Percentiles rank a stretch among this genome's conserved stretches.
These are phyloP conservation scores for Graphilbum ipis-grandicollis DNA, from an alignment of 2,329 filamentous ascomycete genomes.

Conservation along the genomic window DNA sequence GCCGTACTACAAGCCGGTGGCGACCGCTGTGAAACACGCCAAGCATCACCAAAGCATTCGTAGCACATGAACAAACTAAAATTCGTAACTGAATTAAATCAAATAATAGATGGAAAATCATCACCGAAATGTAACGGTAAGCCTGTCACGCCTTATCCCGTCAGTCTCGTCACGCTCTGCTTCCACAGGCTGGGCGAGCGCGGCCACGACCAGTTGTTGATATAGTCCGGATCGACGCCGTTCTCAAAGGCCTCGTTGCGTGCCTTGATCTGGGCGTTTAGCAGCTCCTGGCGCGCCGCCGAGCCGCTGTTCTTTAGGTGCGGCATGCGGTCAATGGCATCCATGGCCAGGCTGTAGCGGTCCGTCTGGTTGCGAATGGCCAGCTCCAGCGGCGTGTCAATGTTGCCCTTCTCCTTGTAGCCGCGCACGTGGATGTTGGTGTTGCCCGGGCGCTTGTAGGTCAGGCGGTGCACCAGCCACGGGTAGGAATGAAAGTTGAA, in stretches of 20 bases:
- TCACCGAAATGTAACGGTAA: too few species aligned
- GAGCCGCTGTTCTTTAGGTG: slow-evolving; percentile 45
- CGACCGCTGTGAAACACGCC: too few species aligned
- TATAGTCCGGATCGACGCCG: slow-evolving; percentile 50
- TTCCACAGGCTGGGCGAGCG: slow-evolving; percentile 14
- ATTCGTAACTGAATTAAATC: too few species aligned
- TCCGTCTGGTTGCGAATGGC: slow-evolving; percentile 65
- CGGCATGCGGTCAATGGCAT: slow-evolving; percentile 53
- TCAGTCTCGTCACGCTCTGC: slow-evolving; percentile 3
- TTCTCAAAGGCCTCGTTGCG: slow-evolving; percentile 49
- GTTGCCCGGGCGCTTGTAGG: slow-evolving; percentile 56
- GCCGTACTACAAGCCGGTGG: too few species aligned
- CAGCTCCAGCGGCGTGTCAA: slow-evolving; percentile 63
- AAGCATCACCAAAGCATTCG: too few species aligned
- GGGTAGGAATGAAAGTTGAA: slow-evolving; percentile 81
- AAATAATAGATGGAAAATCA: too few species aligned
- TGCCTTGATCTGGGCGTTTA: slow-evolving; percentile 46
- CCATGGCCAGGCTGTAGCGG: slow-evolving; percentile 59
- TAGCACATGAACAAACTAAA: too few species aligned
- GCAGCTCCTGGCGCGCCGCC: slow-evolving; percentile 42
- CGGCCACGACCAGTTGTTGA: slow-evolving; percentile 52
- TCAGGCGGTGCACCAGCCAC: slow-evolving; percentile 61
- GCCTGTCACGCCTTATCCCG: too few species aligned
- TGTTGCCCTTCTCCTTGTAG: slow-evolving; percentile 72
- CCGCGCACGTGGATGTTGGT: slow-evolving; percentile 56